Evolutionary conservation across 2,329 filamentous ascomycete species (phyloP), one percentile per base, ranked within the genome.

Genomic region (Phaeophleospora eucalypticola): DNA sequence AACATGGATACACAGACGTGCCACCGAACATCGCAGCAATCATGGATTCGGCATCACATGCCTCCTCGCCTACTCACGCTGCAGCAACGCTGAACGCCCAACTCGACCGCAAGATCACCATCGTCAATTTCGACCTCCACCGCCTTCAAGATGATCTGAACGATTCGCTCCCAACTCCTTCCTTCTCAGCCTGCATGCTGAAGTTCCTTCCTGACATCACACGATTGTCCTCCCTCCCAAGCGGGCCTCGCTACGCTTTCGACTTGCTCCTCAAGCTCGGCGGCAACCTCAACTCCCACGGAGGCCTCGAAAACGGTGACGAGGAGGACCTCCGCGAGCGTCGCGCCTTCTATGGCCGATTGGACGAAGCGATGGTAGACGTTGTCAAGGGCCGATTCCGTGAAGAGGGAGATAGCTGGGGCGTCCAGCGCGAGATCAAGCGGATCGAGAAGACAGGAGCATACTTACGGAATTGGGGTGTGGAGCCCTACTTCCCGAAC

Each of bases 51-150:
- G 68, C 72, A 37, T 71, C 69, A 4, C 60, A 64, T 54, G 37
- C 51, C 9, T 56, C 55, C 18, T 64, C 63, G 19, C 63, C 65
- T 2, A 69, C 73, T 16, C 70, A 74, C 51, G 72, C 73, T 17
- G 74, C 75, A 27, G 63, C 68, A 27, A 75, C 74, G 2, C 71
- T 78, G 51, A 77, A 77, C 59, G 74, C 73, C n/a, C 75, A 78
- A 59, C 72, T 78, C 51, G 75, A 78, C 62, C 75, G 75, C 69
- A 78, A 78, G 57, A 78, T 78, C 65, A 78, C 75, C 32, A 77
- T 78, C 45, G 74, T 78, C 45, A 78, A 78, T 66, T 77, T 77
- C 60, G 75, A 78, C 59, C 72, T 78, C 3, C 75, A 78, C 66
- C 72, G 75, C 42, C 68, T 78, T 38, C 75, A 78, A 60, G 75